Evolutionary conservation across 352 stramenopile genomes (phyloP), one percentile per base, ranked within the genome.

Genomic region (Phytophthora sojae): DNA sequence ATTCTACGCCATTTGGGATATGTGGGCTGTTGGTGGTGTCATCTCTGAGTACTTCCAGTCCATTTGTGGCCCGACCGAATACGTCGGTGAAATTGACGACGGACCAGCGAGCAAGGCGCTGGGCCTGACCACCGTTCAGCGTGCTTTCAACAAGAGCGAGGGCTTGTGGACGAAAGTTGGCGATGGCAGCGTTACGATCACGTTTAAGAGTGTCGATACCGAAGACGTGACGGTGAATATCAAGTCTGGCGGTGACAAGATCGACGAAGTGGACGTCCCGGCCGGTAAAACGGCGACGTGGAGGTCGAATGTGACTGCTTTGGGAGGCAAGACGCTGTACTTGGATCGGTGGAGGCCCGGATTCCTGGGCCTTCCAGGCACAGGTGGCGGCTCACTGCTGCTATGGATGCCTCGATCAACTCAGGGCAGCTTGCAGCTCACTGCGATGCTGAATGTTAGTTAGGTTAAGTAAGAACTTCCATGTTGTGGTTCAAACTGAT

Each of bases 31-130:
- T 30, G 62, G 66, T 21, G 57, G 59, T 11, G 52, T 85, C 56
- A 73, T 72, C n/a, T 67, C 76, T 5, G 72, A 83, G 32, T 87
- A 78, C 15, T 59, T 87, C 15, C 77, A 87, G 67, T 75, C 80
- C 2, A 82, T 85, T 49, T 85, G 80, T 39, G 75, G 75, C 0
- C 75, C 80, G 1, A 83, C 79, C 1, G 32, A 71, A n/a, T 75
- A 76, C 39, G 54, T 84, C 5, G 75, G 77, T 0, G 63, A 79
- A 1, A 77, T 87, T 47, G 69, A 77, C 26, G 69, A 85, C 42
- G 80, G 80, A 21, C 42, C 69, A 12, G 71, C 65, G 0, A 63
- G 78, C 0, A 57, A 75, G 32, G 70, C 77, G 11, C 63, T 87
- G 9, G 79, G 71, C 0, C 58, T 87, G n/a, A 58, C 37, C 25